A percentile compares a stretch with the other conserved stretches of the same genome.
phyloP scores from a whole-genome alignment of 2,329 filamentous ascomycete genomes.

The Teratosphaeria gauchensis region DNA sequence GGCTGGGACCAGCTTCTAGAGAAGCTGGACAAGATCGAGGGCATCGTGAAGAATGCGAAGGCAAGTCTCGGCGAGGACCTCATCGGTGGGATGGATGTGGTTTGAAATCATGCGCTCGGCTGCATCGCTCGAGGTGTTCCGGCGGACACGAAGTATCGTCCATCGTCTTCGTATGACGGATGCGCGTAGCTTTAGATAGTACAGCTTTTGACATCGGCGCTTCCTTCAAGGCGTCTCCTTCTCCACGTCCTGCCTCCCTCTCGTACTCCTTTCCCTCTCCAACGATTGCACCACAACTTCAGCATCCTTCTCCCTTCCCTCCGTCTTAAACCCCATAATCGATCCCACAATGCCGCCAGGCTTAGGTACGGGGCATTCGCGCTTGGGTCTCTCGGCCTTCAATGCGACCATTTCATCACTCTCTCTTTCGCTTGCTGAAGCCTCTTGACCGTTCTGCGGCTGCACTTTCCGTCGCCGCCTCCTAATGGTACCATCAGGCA shows the following conservation, averaged over 20 bases:
- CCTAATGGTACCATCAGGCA: constrained; percentile 25
- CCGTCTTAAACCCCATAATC: constrained; percentile 57
- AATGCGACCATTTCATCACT: background rate
- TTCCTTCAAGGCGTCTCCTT: background rate
- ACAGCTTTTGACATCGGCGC: background rate
- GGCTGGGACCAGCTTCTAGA: constrained; percentile 21
- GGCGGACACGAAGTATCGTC: background rate
- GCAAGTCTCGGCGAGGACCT: background rate
- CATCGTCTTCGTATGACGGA: background rate
- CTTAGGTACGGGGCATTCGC: constrained; percentile 89
- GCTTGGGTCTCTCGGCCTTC: constrained; percentile 28
- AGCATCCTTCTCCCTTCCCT: constrained; percentile 13
- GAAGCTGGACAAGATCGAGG: constrained; percentile 17
- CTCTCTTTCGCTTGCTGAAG: background rate
- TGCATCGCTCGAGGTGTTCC: background rate
- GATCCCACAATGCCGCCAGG: constrained; percentile 69
- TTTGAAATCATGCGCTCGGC: background rate
- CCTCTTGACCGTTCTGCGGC: constrained; percentile 3
- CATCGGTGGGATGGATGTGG: constrained; percentile 4
- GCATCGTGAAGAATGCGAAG: constrained; percentile 1
- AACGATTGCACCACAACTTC: constrained; percentile 21
- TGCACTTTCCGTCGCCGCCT: constrained; percentile 32
- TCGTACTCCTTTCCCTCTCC: constrained; percentile 6
- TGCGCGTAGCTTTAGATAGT: background rate
- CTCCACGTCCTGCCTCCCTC: background rate